Base-by-base conservation (phyloP, 352 stramenopile genomes). In the Halophytophthora polymorphica region DNA sequence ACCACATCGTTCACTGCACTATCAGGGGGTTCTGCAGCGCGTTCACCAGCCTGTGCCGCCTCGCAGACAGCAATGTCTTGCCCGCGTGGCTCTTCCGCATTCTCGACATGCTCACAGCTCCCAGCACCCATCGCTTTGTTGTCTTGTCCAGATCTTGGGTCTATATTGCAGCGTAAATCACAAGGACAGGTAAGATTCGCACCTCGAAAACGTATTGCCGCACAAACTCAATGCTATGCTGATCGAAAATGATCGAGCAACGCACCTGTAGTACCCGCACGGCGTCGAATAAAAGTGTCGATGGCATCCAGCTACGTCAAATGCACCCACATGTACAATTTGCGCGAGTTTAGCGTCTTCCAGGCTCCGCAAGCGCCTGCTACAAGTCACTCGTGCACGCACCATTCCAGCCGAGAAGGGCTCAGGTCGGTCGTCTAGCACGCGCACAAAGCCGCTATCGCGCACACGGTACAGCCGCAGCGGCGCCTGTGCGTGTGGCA, bases 351-450 rank as follows among this genome's bases (percentile, higher is more conserved):
- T 51, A 69, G 51, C 44, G 50, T 4, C 34, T 7, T 50, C 2
- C 11, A 33, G 6, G 6, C 14, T 36, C 3, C 14, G 28, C 44
- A 29, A 67, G 46, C 13, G n/a, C 18, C 4, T 22, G 50, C 35
- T 53, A 22, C 12, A 33, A 28, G 6, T 15, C 14, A 35, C 13
- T 10, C 25, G 6, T 13, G 8, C 21, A 58, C 64, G 7, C 64
- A 86, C 78, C 72, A 77, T 82, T 45, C 44, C 39, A 5, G 66
- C 66, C 22, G 79, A 84, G 6, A 90, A 62, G 15, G 76, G 73
- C 47, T 77, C 70, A 39, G 73, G 65, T 50, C 80, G 61, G 23
- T 50, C 44, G 49, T 90, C 79, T 47, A 90, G 50, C 13, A 90
- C 74, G 15, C 74, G 72, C 39, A 90, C 64, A 25, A 90, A 79